Percentiles rank a stretch among this genome's conserved stretches.
Conservation (phyloP, 1,139 yeast genomes). For the Meyerozyma carpophila region DNA sequence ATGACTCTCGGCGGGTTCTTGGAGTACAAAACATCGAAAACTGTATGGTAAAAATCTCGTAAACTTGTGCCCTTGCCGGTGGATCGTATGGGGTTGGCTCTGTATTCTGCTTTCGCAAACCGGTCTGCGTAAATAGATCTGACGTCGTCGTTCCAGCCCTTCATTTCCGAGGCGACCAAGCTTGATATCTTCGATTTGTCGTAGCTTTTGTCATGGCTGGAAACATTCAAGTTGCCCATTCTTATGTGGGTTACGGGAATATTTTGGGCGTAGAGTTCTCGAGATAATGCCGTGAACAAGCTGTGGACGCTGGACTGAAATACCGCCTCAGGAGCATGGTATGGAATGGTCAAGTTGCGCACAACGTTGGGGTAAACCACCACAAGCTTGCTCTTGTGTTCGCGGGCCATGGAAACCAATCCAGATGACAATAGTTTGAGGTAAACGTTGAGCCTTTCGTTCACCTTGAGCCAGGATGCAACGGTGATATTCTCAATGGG, state of each 20-base stretch:
- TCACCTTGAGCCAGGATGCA: constrained; percentile 48
- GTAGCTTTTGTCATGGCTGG: constrained; percentile 21
- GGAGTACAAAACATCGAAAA: constrained; percentile 49
- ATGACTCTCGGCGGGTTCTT: constrained; percentile 26
- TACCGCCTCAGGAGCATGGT: constrained; percentile 45
- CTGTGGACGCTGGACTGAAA: constrained; percentile 32
- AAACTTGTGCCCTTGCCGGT: constrained; percentile 34
- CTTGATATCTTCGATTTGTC: constrained; percentile 24
- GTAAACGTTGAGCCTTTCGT: constrained; percentile 41
- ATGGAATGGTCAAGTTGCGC: constrained; percentile 39
- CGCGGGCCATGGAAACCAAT: constrained; percentile 50
- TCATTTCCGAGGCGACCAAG: constrained; percentile 32
- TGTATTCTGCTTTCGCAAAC: constrained; percentile 30
- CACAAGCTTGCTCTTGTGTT: constrained; percentile 39
- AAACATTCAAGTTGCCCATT: constrained; percentile 42
- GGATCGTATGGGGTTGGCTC: constrained; percentile 29
- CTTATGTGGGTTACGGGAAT: constrained; percentile 41
- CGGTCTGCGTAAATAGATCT: constrained; percentile 29
- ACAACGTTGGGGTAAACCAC: constrained; percentile 40
- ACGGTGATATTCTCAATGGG: constrained; percentile 57
- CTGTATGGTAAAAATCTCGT: constrained; percentile 45
- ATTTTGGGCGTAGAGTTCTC: constrained; percentile 39
- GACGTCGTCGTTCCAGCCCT: constrained; percentile 38
- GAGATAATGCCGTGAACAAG: constrained; percentile 32
- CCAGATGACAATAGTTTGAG: constrained; percentile 53